phyloP scores from a whole-genome alignment of 306 rosid species.

The Comarum palustre region DNA sequence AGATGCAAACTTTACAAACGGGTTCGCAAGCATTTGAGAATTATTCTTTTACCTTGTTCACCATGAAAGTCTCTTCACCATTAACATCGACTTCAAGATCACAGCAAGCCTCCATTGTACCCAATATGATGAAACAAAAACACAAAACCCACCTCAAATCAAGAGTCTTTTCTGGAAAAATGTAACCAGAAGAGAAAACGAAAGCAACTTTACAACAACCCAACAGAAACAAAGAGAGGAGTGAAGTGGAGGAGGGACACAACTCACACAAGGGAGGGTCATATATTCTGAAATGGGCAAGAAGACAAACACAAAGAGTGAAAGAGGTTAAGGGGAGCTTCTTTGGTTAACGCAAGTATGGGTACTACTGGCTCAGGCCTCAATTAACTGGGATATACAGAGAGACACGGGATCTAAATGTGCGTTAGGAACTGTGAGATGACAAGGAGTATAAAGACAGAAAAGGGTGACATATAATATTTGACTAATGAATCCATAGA shows the following conservation, averaged over 20 bases:
- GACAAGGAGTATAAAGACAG: conserved; percentile 57
- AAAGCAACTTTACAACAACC: conserved; percentile 8
- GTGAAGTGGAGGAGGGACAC: conserved; percentile 16
- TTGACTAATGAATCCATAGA: conserved; percentile 32
- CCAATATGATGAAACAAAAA: background rate
- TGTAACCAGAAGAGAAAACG: conserved; percentile 20
- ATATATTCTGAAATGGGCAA: conserved; percentile 63
- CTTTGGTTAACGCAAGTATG: conserved; percentile 28
- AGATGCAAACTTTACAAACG: background rate
- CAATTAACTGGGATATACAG: conserved; percentile 29
- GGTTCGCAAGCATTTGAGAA: conserved; percentile 9
- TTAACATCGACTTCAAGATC: conserved; percentile 91
- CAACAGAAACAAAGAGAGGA: conserved; percentile 32
- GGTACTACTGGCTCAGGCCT: conserved; percentile 37
- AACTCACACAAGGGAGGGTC: background rate
- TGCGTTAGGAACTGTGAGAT: conserved; percentile 26
- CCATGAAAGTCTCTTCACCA: conserved; percentile 82
- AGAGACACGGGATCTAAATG: conserved; percentile 45
- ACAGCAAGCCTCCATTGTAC: conserved; percentile 59
- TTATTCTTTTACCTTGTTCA: conserved; percentile 57
- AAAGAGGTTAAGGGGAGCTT: conserved; percentile 17
- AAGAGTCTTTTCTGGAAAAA: conserved; percentile 24
- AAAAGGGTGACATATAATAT: conserved; percentile 39
- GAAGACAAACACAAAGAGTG: conserved; percentile 51
- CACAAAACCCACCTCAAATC: conserved; percentile 31